Conservation (phyloP, 2,329 filamentous ascomycete genomes). For the Remersonia thermophila region DNA sequence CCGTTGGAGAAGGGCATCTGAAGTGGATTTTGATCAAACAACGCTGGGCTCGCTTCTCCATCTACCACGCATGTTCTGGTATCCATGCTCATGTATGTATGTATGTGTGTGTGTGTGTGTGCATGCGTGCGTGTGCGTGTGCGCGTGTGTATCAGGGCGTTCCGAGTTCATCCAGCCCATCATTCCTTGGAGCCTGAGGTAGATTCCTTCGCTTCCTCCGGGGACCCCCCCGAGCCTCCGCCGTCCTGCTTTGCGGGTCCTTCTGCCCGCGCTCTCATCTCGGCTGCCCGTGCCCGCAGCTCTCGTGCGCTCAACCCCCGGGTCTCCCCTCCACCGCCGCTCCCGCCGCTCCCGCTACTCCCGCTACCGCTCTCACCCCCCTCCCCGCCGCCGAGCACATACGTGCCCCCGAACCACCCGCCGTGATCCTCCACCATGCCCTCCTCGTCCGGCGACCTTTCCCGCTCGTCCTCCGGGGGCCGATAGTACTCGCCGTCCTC, state of each 20-base stretch:
- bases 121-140: too few species aligned
- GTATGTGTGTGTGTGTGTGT: too few species aligned
- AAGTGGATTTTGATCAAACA: too few species aligned
- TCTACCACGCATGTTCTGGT: too few species aligned
- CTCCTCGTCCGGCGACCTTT: slow-evolving; percentile 7
- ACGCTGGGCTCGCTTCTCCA: too few species aligned
- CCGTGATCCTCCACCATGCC: slow-evolving; percentile 16
- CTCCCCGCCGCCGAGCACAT: slow-evolving; percentile 14
- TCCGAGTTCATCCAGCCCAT: too few species aligned
- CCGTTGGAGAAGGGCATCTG: neutral
- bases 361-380: neutral
- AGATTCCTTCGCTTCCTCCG: too few species aligned
- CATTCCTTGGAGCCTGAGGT: too few species aligned
- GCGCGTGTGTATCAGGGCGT: too few species aligned
- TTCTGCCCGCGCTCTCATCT: slow-evolving; percentile 14
- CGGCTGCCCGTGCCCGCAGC: slow-evolving; percentile 14
- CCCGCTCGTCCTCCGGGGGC: slow-evolving; percentile 4
- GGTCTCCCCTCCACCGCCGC: neutral
- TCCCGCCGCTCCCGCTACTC: neutral
- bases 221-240: too few species aligned
- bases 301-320: slow-evolving; percentile 14
- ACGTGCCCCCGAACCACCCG: slow-evolving; percentile 16
- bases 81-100: too few species aligned
- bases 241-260: slow-evolving; percentile 4
- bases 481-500: slow-evolving; percentile 23